Evolutionary conservation across 768 basidiomycete genomes (phyloP).

Genomic region (Termitomyces sp.): DNA sequence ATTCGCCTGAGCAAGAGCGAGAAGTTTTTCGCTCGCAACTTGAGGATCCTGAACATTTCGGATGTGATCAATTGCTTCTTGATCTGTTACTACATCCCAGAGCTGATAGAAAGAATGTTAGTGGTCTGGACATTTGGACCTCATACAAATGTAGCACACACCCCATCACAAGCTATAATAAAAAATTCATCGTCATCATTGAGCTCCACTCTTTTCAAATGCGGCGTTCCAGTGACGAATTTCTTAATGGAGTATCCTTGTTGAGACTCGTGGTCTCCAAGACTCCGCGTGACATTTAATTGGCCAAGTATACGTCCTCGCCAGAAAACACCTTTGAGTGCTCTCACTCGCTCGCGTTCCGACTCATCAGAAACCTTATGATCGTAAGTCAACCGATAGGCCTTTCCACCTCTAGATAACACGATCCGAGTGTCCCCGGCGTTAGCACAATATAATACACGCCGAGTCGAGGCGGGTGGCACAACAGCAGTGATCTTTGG

Average conservation of each 20-base stretch:
- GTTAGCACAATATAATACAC: conserved; percentile 13
- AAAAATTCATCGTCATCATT: conserved; percentile 8
- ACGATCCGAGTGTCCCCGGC: conserved; percentile 12
- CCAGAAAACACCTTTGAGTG: conserved; percentile 11
- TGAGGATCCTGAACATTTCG: conserved; percentile 6
- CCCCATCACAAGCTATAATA: conserved; percentile 14
- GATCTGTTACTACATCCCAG: conserved; percentile 13
- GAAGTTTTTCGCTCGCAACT: conserved; percentile 11
- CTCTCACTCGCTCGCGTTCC: conserved; percentile 11
- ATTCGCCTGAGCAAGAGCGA: conserved; percentile 9
- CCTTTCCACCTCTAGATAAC: conserved; percentile 7
- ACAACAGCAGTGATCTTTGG: neutral
- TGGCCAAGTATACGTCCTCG: conserved; percentile 14
- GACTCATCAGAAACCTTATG: conserved; percentile 10
- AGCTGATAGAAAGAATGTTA: conserved; percentile 2
- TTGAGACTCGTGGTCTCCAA: conserved; percentile 13
- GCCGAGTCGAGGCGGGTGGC: conserved; percentile 3
- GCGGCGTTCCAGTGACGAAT: conserved; percentile 10
- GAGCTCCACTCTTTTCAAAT: conserved; percentile 4
- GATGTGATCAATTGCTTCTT: conserved; percentile 9
- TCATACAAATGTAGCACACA: neutral
- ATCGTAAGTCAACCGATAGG: conserved; percentile 12
- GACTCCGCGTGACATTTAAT: conserved; percentile 11
- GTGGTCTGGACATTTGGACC: neutral
- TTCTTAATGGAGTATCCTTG: conserved; percentile 14